Evolutionary conservation across 805 yeast genomes (phyloP).

Genomic region (Scheffersomyces coipomensis): DNA sequence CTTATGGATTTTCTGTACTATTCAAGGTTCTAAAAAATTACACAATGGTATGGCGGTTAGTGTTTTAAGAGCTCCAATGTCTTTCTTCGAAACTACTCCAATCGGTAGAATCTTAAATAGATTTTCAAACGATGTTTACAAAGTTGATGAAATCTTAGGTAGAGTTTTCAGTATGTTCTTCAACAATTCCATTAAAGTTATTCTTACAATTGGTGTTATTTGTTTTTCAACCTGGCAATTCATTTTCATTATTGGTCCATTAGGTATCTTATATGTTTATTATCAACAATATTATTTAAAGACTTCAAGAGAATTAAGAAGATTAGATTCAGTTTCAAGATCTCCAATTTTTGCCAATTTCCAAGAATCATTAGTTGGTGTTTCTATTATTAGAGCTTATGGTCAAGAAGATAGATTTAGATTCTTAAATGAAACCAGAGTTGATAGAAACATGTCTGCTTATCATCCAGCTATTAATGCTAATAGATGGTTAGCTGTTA

Average conservation of each 20-base stretch:
- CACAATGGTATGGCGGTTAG: conserved; percentile 71
- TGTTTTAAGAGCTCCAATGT: conserved; percentile 90
- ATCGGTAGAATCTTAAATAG: conserved; percentile 89
- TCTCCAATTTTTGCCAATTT: conserved; percentile 83
- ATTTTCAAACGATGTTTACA: conserved; percentile 87
- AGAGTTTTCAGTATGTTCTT: conserved; percentile 72
- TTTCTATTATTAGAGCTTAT: conserved; percentile 73
- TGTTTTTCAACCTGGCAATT: conserved; percentile 88
- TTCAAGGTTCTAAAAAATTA: conserved; percentile 72
- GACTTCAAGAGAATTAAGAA: conserved; percentile 78
- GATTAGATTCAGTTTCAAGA: conserved; percentile 75
- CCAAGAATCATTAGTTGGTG: conserved; percentile 79
- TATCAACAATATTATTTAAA: conserved; percentile 76
- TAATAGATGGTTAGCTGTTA: conserved; percentile 95
- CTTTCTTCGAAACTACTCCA: conserved; percentile 94
- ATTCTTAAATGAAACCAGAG: conserved; percentile 62
- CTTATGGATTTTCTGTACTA: conserved; percentile 79
- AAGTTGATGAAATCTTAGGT: conserved; percentile 77
- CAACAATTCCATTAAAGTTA: conserved; percentile 57
- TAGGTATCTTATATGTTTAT: conserved; percentile 59
- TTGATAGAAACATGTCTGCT: conserved; percentile 88
- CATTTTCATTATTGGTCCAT: conserved; percentile 67
- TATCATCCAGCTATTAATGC: conserved; percentile 90
- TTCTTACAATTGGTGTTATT: conserved; percentile 77
- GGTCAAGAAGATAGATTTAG: conserved; percentile 62